Base-by-base conservation (phyloP, 2,329 filamentous ascomycete species). In the Fusarium sp. region DNA sequence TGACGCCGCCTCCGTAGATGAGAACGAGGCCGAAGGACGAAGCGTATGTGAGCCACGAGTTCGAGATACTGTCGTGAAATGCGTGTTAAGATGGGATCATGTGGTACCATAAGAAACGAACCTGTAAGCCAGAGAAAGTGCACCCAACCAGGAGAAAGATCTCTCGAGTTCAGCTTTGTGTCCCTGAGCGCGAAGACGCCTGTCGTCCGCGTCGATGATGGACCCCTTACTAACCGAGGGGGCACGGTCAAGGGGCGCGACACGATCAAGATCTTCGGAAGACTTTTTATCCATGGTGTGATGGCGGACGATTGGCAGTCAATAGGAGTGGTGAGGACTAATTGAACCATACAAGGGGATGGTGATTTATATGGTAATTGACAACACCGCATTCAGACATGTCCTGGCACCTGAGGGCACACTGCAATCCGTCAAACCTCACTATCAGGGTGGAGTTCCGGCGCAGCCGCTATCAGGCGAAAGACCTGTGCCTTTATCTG, bases 41-140 rank as follows among this genome's bases (percentile, higher is more conserved):
- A 18, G 49, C 49, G 11, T 36, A 52, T 14, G 49, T 52, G 24
- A 52, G 49, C 49, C 49, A 52, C 17, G 33, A 52, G 49, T 52
- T 38, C 17, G 49, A 28, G 15, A 52, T 52, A 24, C 47, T 51
- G 20, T 20, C 7, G 7, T 7, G 12, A 7, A 13, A 39, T 8
- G 11, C 17, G 17, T 18, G 9, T 18, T 18, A 36, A 18, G 17
- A 36, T 10, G 10, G 17, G 6, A n/a, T 6, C 13, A 8, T 41
- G 2, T n/a, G 2, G 14, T n/a, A 14, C 6, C 2, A n/a, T 24
- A 1, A 24, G 2, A 5, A 44, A 12, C 41, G 0, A 17, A 44
- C 41, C 41, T 44, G 41, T 44, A 44, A 11, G 41, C 41, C 6
- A 44, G n/a, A 24, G 41, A 24, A 5, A 44, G 41, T 24, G n/a